These are phyloP conservation scores for Blastobotrys peoriensis DNA, from an alignment of 805 yeast genomes.

Conservation along the genomic window DNA sequence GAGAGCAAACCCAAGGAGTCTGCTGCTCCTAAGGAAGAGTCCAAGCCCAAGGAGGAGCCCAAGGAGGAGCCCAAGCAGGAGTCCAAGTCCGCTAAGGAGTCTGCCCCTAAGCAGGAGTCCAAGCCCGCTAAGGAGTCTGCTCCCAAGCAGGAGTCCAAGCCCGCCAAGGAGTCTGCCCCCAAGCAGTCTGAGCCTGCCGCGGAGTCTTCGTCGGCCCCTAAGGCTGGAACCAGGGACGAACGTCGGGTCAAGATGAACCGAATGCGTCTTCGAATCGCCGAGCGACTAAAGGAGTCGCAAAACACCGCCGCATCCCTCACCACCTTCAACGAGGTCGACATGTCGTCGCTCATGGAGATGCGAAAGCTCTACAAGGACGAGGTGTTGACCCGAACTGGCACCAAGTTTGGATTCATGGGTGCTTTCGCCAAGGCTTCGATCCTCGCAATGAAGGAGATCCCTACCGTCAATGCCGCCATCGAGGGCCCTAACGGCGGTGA, in stretches of 20 bases:
- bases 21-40: slow-evolving; percentile 26
- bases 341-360: slow-evolving; percentile 87
- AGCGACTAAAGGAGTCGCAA: slow-evolving; percentile 98
- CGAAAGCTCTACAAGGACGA: slow-evolving; percentile 97
- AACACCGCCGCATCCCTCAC: slow-evolving; percentile 98
- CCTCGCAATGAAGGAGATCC: slow-evolving; percentile 89
- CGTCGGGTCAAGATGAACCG: slow-evolving; percentile 97
- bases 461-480: slow-evolving; percentile 92
- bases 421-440: slow-evolving; percentile 91
- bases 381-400: slow-evolving; percentile 84
- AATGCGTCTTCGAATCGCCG: slow-evolving; percentile 98
- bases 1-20: slow-evolving; percentile 43
- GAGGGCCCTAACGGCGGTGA: slow-evolving; percentile 65
- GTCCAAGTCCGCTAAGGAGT: slow-evolving; percentile 32
- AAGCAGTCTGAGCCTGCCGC: slow-evolving; percentile 33
- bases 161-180: slow-evolving; percentile 29
- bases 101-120: slow-evolving; percentile 25
- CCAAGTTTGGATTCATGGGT: slow-evolving; percentile 98
- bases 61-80: slow-evolving; percentile 20
- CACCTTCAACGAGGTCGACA: slow-evolving; percentile 96
- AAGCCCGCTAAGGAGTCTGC: slow-evolving; percentile 20
- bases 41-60: slow-evolving; percentile 21
- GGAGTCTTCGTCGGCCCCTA: slow-evolving; percentile 31
- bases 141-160: slow-evolving; percentile 22
- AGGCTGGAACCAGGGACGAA: slow-evolving; percentile 73